Base-by-base conservation (phyloP, 2,329 filamentous ascomycete species). In the Fusarium sp. region DNA sequence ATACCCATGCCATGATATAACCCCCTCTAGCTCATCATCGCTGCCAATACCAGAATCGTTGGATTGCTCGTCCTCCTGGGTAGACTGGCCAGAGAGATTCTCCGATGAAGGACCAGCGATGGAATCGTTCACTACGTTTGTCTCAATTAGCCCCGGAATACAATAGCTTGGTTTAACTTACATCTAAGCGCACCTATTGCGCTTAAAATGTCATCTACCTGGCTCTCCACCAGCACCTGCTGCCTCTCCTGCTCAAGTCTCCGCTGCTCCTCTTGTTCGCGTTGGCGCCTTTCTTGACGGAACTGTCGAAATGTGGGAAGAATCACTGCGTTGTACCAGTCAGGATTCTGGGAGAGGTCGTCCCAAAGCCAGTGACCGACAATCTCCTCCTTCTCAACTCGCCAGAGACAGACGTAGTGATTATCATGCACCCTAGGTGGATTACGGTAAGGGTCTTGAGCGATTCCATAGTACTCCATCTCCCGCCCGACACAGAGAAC, bases 241-340 rank as follows among this genome's bases (percentile, higher is more conserved):
- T 42, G 34, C 29, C 40, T 9, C 35, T 31, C 24, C 16, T 29
- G 9, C 16, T 47, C 42, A 7, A 42, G 6, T 42, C 40, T 42
- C n/a, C 20, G 40, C n/a, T 42, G 40, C 22, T 47, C 42, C n/a
- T 52, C 6, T 2, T 22, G 6, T 5, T 42, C 22, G 3, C 47
- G 47, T 14, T n/a, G 47, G 3, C 24, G 47, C 24, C 27, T 54
- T 9, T 54, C 6, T 20, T 5, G 47, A 7, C 47, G 47, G 7
- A 54, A 31, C 27, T 20, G 10, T 8, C 6, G 18, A 13, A 65
- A 40, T 13, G 14, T 37, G 10, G 65, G 64, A 24, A 61, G 13
- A n/a, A 62, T 24, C 8, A 14, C 38, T 9, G 52, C 20, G 5
- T 54, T 20, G 38, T 69, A 62, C 60, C 40, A 72, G 20, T 69